Evolutionary conservation across 1,284 basidiomycete species (phyloP).

Genomic region (Microbotryum violaceum): DNA sequence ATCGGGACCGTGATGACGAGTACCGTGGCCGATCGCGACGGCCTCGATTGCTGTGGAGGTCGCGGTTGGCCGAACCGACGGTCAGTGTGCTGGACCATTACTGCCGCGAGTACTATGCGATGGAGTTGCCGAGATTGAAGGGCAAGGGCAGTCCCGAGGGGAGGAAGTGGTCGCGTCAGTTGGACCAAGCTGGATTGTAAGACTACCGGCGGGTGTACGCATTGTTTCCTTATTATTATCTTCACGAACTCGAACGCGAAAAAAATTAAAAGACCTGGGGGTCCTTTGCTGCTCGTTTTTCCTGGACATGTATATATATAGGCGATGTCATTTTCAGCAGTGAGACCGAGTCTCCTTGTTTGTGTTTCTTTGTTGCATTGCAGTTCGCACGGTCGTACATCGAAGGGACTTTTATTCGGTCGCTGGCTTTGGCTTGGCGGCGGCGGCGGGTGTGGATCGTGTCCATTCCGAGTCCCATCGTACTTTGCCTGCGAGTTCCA

Average conservation of each 20-base stretch:
- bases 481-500: constrained; percentile 19
- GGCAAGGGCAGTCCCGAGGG: neutral
- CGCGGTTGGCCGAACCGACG: neutral
- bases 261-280: neutral
- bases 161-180: neutral
- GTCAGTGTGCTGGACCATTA: constrained; percentile 1
- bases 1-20: too few relatives aligned
- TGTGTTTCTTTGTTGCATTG: too few relatives aligned
- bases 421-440: too few relatives aligned
- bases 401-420: too few relatives aligned
- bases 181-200: constrained; percentile 1
- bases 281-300: neutral
- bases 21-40: neutral
- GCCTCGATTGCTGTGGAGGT: neutral
- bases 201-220: too few relatives aligned
- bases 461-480: constrained; percentile 30
- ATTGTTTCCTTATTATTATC: neutral
- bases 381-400: too few relatives aligned
- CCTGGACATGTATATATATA: neutral
- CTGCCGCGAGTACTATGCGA: neutral
- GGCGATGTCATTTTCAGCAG: too few relatives aligned
- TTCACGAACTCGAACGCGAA: neutral
- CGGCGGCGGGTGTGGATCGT: too few relatives aligned
- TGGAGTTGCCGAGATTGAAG: neutral
- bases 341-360: too few relatives aligned